Percentiles rank a stretch among this genome's conserved stretches.
Evolutionary conservation across 495 filamentous ascomycete genomes (phyloP).

Genomic region (Corynascus novoguineensis): DNA sequence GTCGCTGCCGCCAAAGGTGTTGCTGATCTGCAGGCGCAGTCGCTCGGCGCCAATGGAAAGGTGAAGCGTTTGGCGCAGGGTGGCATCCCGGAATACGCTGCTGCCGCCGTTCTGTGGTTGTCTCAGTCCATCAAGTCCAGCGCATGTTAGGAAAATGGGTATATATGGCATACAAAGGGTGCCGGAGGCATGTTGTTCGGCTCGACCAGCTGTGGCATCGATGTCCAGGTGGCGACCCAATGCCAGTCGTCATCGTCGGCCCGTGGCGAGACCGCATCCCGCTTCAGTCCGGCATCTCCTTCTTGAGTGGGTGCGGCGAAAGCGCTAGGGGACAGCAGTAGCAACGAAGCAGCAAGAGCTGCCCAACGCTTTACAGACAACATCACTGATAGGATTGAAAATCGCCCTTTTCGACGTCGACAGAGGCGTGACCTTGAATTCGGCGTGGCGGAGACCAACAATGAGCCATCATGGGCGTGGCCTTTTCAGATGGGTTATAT

Average conservation of each 20-base stretch:
- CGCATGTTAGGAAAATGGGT: neutral
- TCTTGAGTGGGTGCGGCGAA: constrained; percentile 3
- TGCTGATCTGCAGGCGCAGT: constrained; percentile 60
- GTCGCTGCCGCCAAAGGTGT: constrained; percentile 58
- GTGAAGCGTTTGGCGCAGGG: constrained; percentile 62
- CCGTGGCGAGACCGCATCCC: neutral
- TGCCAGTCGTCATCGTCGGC: constrained; percentile 30
- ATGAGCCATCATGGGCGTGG: neutral
- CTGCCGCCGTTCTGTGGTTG: constrained; percentile 7
- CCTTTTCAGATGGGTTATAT: constrained; percentile 4
- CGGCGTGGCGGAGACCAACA: neutral
- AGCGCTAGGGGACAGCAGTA: constrained; percentile 1
- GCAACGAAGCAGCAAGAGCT: constrained; percentile 5
- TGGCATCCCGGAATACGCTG: constrained; percentile 47
- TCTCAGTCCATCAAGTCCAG: neutral
- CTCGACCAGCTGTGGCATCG: constrained; percentile 64
- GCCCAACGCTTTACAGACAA: neutral
- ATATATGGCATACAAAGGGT: constrained; percentile 51
- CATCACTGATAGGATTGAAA: neutral
- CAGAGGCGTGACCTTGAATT: neutral
- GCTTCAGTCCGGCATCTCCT: neutral
- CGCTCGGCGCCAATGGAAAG: constrained; percentile 50
- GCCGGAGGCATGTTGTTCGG: constrained; percentile 54
- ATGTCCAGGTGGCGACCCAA: constrained; percentile 62
- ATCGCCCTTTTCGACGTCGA: neutral